A percentile compares a stretch with the other conserved stretches of the same genome.
Evolutionary conservation across 1,284 basidiomycete species (phyloP).

Genomic region (Gomphus bonarii): DNA sequence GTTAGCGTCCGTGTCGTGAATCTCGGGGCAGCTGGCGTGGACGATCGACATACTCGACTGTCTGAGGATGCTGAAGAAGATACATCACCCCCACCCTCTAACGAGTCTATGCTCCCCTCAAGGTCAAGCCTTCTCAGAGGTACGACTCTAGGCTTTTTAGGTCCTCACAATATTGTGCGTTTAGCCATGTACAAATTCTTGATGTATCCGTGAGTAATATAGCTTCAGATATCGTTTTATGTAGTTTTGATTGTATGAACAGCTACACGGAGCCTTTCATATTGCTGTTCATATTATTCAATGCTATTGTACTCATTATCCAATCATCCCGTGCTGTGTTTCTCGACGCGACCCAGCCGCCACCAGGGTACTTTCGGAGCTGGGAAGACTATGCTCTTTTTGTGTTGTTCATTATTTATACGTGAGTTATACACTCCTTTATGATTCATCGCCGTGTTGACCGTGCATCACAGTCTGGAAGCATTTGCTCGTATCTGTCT

Average conservation of each 20-base stretch:
- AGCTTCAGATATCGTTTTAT: slow-evolving; percentile 4
- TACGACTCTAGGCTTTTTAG: slow-evolving; percentile 70
- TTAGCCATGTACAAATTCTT: slow-evolving; percentile 57
- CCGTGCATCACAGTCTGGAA: slow-evolving; percentile 51
- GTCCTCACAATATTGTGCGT: slow-evolving; percentile 56
- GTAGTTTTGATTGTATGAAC: slow-evolving; percentile 9
- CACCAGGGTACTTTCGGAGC: slow-evolving; percentile 68
- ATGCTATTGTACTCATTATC: slow-evolving; percentile 76
- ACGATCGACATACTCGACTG: slow-evolving; percentile 23
- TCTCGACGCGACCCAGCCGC: slow-evolving; percentile 23
- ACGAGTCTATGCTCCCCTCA: slow-evolving; percentile 11
- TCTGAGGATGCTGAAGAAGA: slow-evolving; percentile 11
- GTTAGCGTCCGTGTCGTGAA: slow-evolving; percentile 80
- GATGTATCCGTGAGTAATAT: slow-evolving; percentile 45
- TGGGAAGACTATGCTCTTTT: slow-evolving; percentile 89
- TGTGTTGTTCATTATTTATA: slow-evolving; percentile 77
- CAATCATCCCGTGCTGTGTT: slow-evolving; percentile 58
- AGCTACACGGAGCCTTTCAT: slow-evolving; percentile 87
- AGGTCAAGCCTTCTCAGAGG: slow-evolving; percentile 51
- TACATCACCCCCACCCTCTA: slow-evolving; percentile 12
- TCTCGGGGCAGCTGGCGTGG: slow-evolving; percentile 53
- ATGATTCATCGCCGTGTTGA: slow-evolving; percentile 6
- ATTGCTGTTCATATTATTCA: slow-evolving; percentile 74
- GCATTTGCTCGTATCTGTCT: slow-evolving; percentile 84
- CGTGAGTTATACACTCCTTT: slow-evolving; percentile 42